Percentiles rank a stretch among this genome's conserved stretches.
phyloP scores from a whole-genome alignment of 2,329 filamentous ascomycete species.

The Aspergillus latus region DNA sequence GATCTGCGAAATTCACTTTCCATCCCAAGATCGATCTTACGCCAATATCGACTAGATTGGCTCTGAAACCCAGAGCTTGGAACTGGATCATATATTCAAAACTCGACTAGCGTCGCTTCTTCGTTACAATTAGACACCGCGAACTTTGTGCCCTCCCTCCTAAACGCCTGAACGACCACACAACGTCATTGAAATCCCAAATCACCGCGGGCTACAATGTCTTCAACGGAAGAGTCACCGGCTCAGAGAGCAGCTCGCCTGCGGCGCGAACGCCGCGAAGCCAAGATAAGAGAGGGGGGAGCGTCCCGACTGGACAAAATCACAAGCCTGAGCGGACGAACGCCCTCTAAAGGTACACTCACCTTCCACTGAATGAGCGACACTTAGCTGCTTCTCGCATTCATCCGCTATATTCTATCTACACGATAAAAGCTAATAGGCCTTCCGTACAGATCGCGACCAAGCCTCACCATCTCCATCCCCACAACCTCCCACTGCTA shows the following conservation, averaged over 20 bases:
- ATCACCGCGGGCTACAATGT: constrained; percentile 26
- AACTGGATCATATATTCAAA: neutral
- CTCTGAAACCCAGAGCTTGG: neutral
- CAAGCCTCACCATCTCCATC: constrained; percentile 32
- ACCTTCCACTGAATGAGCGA: too few relatives aligned
- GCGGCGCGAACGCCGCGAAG: constrained; percentile 62
- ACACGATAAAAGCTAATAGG: constrained; percentile 12
- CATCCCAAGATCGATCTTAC: neutral
- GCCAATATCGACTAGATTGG: neutral
- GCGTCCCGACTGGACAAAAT: constrained; percentile 62
- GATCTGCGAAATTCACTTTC: constrained; percentile 9
- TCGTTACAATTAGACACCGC: neutral
- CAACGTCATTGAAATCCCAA: constrained; percentile 11
- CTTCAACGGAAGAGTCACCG: constrained; percentile 45
- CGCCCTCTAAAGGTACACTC: constrained; percentile 39
- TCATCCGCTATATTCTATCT: neutral
- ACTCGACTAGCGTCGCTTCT: too few relatives aligned
- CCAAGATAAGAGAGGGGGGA: constrained; percentile 60
- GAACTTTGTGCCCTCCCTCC: neutral
- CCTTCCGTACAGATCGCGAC: constrained; percentile 23
- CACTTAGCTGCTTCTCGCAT: neutral
- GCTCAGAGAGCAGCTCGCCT: constrained; percentile 56
- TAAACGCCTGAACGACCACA: neutral
- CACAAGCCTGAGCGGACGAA: constrained; percentile 58
- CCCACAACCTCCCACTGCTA: constrained; percentile 23